Percentiles rank a stretch among this genome's conserved stretches.
phyloP scores from a whole-genome alignment of 495 filamentous ascomycete species.

The Thozetella sp. region DNA sequence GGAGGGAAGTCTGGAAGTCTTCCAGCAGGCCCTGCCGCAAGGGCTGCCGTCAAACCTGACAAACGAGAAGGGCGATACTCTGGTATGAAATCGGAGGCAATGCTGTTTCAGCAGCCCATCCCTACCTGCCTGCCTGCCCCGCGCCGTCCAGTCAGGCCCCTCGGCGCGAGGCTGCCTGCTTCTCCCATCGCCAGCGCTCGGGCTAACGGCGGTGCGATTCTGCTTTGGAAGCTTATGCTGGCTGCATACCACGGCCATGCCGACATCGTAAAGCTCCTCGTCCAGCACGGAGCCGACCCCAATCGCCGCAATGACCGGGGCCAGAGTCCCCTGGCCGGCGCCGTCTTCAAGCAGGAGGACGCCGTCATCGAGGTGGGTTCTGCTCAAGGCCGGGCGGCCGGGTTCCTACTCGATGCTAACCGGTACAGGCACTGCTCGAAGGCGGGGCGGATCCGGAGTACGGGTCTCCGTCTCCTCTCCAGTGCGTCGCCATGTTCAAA shows the following conservation, averaged over 20 bases:
- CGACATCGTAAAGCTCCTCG: conserved; percentile 47
- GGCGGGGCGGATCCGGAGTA: conserved; percentile 52
- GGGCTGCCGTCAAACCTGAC: conserved; percentile 55
- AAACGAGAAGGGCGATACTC: conserved; percentile 57
- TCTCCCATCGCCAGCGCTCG: neutral
- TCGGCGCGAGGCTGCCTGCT: too few species aligned
- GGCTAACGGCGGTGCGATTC: neutral
- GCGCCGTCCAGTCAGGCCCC: neutral
- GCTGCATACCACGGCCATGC: conserved; percentile 57
- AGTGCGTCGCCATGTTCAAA: conserved; percentile 50
- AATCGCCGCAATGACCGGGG: conserved; percentile 54
- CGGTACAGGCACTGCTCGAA: conserved; percentile 36
- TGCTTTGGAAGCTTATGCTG: conserved; percentile 50
- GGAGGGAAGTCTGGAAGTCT: conserved; percentile 43
- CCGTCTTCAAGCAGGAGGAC: conserved; percentile 57
- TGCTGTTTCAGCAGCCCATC: neutral
- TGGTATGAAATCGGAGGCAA: conserved; percentile 32
- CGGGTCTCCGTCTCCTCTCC: conserved; percentile 46
- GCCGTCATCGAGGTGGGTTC: conserved; percentile 41
- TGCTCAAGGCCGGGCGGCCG: neutral
- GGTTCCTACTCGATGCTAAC: neutral
- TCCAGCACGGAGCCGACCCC: conserved; percentile 51
- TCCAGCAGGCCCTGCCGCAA: conserved; percentile 50
- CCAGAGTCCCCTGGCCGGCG: conserved; percentile 57
- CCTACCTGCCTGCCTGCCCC: neutral